Evolutionary conservation across 2,329 filamentous ascomycete genomes (phyloP), one percentile per base, ranked within the genome.

Genomic region (Dactylellina parvicollis): DNA sequence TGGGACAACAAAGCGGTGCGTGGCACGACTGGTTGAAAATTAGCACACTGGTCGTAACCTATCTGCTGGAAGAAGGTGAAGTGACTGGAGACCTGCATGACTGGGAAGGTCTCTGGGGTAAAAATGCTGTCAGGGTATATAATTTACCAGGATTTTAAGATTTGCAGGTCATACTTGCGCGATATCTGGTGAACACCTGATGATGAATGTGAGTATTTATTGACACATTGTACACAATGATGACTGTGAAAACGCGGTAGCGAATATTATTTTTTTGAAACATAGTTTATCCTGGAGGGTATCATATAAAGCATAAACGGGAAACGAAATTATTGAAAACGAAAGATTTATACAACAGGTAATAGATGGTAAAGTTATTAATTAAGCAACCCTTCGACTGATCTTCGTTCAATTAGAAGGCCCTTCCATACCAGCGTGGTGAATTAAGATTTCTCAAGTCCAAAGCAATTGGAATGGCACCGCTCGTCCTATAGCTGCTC

Each of bases 381-480:
- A 22, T 46, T 38, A 38, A 38, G 34, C 34, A n/a, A 14, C 34
- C 4, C 34, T 3, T 38, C 12, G n/a, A n/a, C 12, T 30, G 4
- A 26, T 16, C 30, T 44, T 24, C 20, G 4, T 47, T 4, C 22
- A 9, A 3, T 60, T 66, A 73, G 20, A 73, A 73, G 26, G 69
- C 69, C 3, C 60, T 30, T 38, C 69, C 69, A 47, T 73, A 73
- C 10, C 65, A 66, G 20, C 60, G 47, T 47, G 69, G 69, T 9
- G 69, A 65, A 26, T 66, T 61, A 22, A 72, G 59, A 30, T 65
- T 65, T 26, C 54, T 36, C 55, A 73, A 61, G 38, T 73, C 69
- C 36, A 73, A 47, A 7, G 60, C 60, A 38, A 73, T 73, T 4
- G 69, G 69, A 18, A 73, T 73, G 14, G 69, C 69, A 20, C 69